Conservation (phyloP, 352 stramenopile genomes). For the Phytophthora cryptogea region DNA sequence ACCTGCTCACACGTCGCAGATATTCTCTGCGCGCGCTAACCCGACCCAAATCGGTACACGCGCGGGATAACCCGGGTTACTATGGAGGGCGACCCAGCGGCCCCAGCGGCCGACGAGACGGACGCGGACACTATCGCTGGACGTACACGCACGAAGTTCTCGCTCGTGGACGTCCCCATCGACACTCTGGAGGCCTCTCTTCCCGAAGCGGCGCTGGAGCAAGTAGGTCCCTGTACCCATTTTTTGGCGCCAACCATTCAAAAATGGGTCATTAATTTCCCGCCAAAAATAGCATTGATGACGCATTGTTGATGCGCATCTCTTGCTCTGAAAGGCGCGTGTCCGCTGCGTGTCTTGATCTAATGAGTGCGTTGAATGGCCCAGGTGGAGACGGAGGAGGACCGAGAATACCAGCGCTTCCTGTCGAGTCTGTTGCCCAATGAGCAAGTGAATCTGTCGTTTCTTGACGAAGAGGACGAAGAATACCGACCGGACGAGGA, state of each 20-base stretch:
- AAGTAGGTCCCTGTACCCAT: constrained; percentile 4
- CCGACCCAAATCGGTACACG: constrained; percentile 10
- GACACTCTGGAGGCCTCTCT: constrained; percentile 71
- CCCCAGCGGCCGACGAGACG: constrained; percentile 1
- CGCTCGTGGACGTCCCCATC: constrained; percentile 75
- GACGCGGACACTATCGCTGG: constrained; percentile 63
- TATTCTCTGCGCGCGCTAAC: constrained; percentile 4
- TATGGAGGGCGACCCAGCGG: constrained; percentile 11
- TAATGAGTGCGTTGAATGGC: constrained; percentile 22
- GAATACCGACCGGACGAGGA: constrained; percentile 80
- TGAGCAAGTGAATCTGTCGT: constrained; percentile 75
- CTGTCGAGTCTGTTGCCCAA: constrained; percentile 75
- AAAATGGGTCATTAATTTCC: constrained; percentile 16
- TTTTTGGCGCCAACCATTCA: constrained; percentile 24
- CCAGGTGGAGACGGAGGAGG: constrained; percentile 47
- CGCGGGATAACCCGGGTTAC: constrained; percentile 2
- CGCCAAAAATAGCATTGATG: constrained; percentile 33
- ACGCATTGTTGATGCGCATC: constrained; percentile 5
- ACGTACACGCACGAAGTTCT: constrained; percentile 78
- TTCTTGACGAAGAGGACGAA: constrained; percentile 87
- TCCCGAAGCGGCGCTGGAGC: constrained; percentile 38
- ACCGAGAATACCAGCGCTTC: constrained; percentile 84
- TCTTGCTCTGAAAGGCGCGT: not conserved
- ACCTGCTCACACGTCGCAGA: constrained; percentile 28
- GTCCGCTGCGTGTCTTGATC: constrained; percentile 6